These are phyloP conservation scores for Quercus tomentella DNA, from an alignment of 331 rosid species.

Conservation along the genomic window DNA sequence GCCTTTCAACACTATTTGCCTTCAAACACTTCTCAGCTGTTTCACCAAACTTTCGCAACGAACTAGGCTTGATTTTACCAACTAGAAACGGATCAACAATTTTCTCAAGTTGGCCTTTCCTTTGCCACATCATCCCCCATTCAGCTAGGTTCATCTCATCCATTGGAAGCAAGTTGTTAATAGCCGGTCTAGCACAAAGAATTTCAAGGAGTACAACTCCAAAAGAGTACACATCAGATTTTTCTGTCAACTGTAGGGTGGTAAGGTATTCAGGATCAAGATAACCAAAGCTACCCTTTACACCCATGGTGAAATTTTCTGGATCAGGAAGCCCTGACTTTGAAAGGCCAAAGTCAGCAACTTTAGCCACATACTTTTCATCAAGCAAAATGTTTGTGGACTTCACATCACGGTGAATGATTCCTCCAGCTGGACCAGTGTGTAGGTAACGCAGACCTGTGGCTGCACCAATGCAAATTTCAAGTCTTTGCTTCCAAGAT, in stretches of 20 bases:
- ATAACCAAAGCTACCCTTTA: constrained; percentile 81
- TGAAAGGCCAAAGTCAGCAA: constrained; percentile 59
- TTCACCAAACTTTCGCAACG: constrained; percentile 42
- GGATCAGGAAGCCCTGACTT: constrained; percentile 41
- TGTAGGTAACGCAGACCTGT: constrained; percentile 57
- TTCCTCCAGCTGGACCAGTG: constrained; percentile 49
- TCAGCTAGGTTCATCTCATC: constrained; percentile 47
- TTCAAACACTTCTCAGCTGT: constrained; percentile 41
- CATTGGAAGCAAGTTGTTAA: constrained; percentile 33
- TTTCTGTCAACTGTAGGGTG: constrained; percentile 57
- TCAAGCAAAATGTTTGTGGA: constrained; percentile 52
- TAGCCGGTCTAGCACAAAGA: constrained; percentile 50
- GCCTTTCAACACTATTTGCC: constrained; percentile 32
- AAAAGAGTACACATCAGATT: constrained; percentile 81
- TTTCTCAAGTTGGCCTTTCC: constrained; percentile 34
- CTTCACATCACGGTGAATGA: constrained; percentile 62
- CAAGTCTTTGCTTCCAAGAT: constrained; percentile 57
- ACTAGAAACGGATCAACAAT: constrained; percentile 36
- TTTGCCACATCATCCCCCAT: constrained; percentile 41
- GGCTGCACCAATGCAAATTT: constrained; percentile 56
- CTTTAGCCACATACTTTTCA: constrained; percentile 44
- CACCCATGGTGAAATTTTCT: constrained; percentile 45
- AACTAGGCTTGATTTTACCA: constrained; percentile 34
- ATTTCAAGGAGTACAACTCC: constrained; percentile 80
- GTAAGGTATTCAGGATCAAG: constrained; percentile 78